A percentile compares a stretch with the other conserved stretches of the same genome.
Evolutionary conservation across 2,329 filamentous ascomycete genomes (phyloP).

Genomic region (Botrytis medusae): DNA sequence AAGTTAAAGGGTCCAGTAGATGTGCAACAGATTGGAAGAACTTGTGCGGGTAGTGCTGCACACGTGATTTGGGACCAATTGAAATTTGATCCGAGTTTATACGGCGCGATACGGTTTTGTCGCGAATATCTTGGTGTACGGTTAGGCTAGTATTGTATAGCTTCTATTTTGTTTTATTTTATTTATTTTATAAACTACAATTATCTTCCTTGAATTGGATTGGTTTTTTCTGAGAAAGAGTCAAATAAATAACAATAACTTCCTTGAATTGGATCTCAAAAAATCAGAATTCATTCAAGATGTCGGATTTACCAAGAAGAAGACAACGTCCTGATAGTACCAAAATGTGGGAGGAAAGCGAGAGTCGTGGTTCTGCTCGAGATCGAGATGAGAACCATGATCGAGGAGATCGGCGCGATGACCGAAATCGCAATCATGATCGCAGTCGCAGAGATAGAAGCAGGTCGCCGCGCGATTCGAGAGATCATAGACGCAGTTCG

Average conservation of each 20-base stretch:
- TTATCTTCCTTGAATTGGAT: neutral
- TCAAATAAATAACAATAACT: neutral
- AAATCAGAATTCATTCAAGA: conserved; percentile 32
- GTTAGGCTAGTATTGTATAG: neutral
- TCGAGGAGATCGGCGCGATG: conserved; percentile 41
- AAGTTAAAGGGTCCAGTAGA: neutral
- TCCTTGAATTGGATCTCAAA: neutral
- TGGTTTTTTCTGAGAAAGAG: no score
- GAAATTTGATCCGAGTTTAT: neutral
- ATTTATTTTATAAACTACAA: neutral
- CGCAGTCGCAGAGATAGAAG: conserved; percentile 41
- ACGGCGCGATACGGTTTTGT: conserved; percentile 1
- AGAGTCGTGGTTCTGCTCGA: conserved; percentile 36
- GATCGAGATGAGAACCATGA: conserved; percentile 44
- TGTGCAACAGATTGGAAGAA: conserved; percentile 4
- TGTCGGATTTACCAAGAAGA: conserved; percentile 55
- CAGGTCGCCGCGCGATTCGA: conserved; percentile 34
- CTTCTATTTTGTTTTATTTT: neutral
- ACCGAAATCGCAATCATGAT: conserved; percentile 38
- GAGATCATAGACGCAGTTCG: conserved; percentile 27
- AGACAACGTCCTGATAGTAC: conserved; percentile 56
- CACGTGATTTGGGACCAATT: neutral
- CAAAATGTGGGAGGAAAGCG: conserved; percentile 59
- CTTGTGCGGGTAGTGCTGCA: no score
- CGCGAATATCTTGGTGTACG: neutral